Conservation (phyloP, 2,329 filamentous ascomycete genomes). For the Cladosporium sphaerospermum region DNA sequence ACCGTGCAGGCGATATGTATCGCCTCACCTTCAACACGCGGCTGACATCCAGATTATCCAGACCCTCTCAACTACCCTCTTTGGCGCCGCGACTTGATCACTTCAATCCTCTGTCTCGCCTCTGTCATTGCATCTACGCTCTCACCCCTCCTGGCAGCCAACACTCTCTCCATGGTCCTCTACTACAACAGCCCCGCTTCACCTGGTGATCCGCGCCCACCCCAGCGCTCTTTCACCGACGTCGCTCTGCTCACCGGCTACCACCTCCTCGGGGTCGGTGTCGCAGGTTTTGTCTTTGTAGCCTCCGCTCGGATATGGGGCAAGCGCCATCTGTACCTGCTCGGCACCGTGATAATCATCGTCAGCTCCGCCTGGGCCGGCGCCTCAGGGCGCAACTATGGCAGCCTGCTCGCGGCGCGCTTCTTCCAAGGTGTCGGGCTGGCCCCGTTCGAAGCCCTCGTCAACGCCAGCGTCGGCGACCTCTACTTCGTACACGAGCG, state of each 20-base stretch:
- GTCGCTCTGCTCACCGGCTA: slow-evolving; percentile 81
- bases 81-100: slow-evolving; percentile 77
- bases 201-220: neutral
- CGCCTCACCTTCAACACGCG: neutral
- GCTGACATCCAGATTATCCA: slow-evolving; percentile 4
- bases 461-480: slow-evolving; percentile 85
- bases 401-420: slow-evolving; percentile 67
- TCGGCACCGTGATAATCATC: slow-evolving; percentile 69
- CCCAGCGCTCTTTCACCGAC: slow-evolving; percentile 56
- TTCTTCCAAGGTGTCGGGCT: slow-evolving; percentile 81
- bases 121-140: slow-evolving; percentile 80
- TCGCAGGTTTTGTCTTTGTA: slow-evolving; percentile 78
- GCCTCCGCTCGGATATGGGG: slow-evolving; percentile 86
- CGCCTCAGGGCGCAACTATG: slow-evolving; percentile 59
- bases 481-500: slow-evolving; percentile 80
- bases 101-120: slow-evolving; percentile 68
- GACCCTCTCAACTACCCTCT: slow-evolving; percentile 68
- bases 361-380: slow-evolving; percentile 74
- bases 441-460: slow-evolving; percentile 82
- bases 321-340: slow-evolving; percentile 78
- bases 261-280: slow-evolving; percentile 74
- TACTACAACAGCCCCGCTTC: slow-evolving; percentile 44
- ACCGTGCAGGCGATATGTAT: neutral
- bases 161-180: slow-evolving; percentile 70
- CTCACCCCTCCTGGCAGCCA: slow-evolving; percentile 80